Evolutionary conservation across 306 rosid species (phyloP).

Genomic region (Citrullus amarus): DNA sequence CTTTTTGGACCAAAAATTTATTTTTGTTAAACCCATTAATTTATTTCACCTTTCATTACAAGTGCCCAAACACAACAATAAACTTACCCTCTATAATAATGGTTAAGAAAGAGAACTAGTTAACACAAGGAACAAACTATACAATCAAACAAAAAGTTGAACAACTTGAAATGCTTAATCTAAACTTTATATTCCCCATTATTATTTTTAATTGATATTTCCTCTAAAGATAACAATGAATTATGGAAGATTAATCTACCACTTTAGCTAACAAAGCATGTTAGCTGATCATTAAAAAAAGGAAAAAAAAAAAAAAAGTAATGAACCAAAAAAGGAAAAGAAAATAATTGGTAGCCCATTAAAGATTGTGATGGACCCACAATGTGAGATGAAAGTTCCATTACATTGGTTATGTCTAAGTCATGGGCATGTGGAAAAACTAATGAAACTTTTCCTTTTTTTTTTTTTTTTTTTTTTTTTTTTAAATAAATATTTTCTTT

Average conservation of each 20-base stretch:
- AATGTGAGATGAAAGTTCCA: constrained; percentile 6
- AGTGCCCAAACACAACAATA: not conserved
- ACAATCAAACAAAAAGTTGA: too few relatives aligned
- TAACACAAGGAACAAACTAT: too few relatives aligned
- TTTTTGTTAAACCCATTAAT: too few relatives aligned
- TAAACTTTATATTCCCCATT: too few relatives aligned
- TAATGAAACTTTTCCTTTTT: too few relatives aligned
- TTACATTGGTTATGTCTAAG: not conserved
- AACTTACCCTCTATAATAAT: too few relatives aligned
- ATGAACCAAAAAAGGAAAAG: not conserved
- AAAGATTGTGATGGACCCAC: not conserved
- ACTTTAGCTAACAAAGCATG: not conserved
- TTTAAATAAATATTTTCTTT: too few relatives aligned
- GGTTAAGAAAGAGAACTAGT: too few relatives aligned
- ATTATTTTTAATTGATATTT: not conserved
- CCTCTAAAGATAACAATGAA: not conserved
- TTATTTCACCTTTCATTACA: not conserved
- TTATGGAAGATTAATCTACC: not conserved
- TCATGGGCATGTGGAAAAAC: constrained; percentile 4
- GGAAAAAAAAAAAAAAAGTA: not conserved
- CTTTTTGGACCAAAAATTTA: not conserved
- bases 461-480: too few relatives aligned
- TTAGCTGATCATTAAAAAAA: not conserved
- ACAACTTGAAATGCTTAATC: too few relatives aligned
- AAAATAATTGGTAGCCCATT: not conserved